Evolutionary conservation across 305 asterid genomes (phyloP), one percentile per base, ranked within the genome.

Genomic region (Euphrasia arctica): DNA sequence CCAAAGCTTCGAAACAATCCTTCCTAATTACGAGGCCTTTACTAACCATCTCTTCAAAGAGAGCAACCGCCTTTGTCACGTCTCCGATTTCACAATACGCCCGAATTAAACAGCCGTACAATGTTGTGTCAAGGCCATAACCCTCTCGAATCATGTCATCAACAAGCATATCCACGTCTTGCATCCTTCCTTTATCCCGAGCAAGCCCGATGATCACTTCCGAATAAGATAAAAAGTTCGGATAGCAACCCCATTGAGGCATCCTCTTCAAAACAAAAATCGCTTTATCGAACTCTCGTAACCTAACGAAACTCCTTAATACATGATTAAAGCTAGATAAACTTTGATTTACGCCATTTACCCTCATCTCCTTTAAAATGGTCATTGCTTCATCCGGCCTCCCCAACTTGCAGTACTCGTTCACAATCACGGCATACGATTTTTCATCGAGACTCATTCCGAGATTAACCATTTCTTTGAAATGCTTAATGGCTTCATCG

Each of bases 381-480:
- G 52, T 68, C 56, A 77, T 13, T n/a, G 77, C 85, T 43, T 75
- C 79, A 25, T 75, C 71, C 10, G 78, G 80, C 76, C 74, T 69
- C 64, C 76, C 70, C 63, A 76, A 51, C 54, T 78, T 81, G 75
- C 75, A 67, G 25, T 59, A 78, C 77, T 81, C 84, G 5, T 68
- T 74, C 42, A 71, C 70, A 22, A 76, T 65, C 61, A 81, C 75
- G 3, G 58, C 57, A 58, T 72, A 76, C 0, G 80, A 43, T 61
- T 78, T 78, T 47, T 28, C 72, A 65, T 81, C 87, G 18, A 70
- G 72, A 49, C 31, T 69, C 79, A 78, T 74, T 0, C 82, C 83
- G 41, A 66, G 67, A 27, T 54, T 51, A 41, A 64, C 51, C 78
- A 81, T 76, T 66, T 76, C 79, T 67, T 78, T 76, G 62, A 81